phyloP scores from a whole-genome alignment of 306 rosid species.

The Acacia confusa region DNA sequence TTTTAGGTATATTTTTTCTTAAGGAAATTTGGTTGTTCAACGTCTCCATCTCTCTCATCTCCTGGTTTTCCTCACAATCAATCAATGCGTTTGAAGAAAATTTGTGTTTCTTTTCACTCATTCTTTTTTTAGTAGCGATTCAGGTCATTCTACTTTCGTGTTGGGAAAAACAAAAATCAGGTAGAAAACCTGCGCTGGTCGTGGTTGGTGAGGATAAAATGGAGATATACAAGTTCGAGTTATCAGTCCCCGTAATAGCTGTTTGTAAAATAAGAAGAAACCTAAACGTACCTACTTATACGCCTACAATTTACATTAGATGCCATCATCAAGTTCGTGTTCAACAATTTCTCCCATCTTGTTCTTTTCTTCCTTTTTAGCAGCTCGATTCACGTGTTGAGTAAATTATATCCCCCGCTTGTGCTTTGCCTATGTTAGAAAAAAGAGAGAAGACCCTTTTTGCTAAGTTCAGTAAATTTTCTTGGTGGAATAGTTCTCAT shows the following conservation, averaged over 20 bases:
- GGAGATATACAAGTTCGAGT: constrained; percentile 13
- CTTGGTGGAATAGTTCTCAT: constrained; percentile 9
- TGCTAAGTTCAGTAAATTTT: constrained; percentile 17
- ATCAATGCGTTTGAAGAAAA: constrained; percentile 28
- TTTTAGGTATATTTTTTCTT: constrained; percentile 4
- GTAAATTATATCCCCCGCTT: constrained; percentile 10
- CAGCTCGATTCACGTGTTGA: background rate
- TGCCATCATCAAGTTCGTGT: constrained; percentile 3
- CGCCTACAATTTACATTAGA: constrained; percentile 22
- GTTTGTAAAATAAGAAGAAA: constrained; percentile 6
- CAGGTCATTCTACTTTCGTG: constrained; percentile 15
- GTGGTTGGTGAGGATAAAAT: constrained; percentile 32
- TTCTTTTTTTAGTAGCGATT: constrained; percentile 25
- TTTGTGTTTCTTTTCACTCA: constrained; percentile 21
- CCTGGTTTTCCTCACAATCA: constrained; percentile 27
- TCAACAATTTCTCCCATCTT: constrained; percentile 16
- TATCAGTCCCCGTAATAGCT: background rate
- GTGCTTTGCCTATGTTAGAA: background rate
- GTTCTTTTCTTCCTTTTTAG: background rate
- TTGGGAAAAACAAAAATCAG: constrained; percentile 2
- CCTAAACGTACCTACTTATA: constrained; percentile 27
- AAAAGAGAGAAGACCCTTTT: background rate
- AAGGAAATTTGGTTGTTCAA: constrained; percentile 43
- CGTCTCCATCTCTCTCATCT: constrained; percentile 35
- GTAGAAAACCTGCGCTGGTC: constrained; percentile 24